These are phyloP conservation scores for Paraphaeosphaeria minitans DNA, from an alignment of 2,329 filamentous ascomycete species.

Conservation along the genomic window DNA sequence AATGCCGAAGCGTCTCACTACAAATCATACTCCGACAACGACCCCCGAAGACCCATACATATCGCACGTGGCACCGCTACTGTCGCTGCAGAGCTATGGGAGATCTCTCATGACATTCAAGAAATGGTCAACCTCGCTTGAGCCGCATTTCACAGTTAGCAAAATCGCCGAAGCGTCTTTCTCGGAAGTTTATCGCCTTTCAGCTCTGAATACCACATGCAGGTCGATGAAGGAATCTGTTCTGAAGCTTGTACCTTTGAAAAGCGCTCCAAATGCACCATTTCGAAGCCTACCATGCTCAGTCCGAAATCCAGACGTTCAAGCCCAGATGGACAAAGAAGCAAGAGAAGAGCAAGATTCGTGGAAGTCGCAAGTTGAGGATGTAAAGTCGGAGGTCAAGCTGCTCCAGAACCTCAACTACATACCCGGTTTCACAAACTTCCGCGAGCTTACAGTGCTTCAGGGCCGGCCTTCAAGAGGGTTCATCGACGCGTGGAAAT, in stretches of 20 bases:
- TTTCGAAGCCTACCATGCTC: slow-evolving; percentile 34
- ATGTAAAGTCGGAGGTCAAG: slow-evolving; percentile 54
- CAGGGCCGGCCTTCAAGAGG: slow-evolving; percentile 59
- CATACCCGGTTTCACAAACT: slow-evolving; percentile 67
- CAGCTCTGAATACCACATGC: slow-evolving; percentile 34
- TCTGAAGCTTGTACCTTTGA: slow-evolving; percentile 51
- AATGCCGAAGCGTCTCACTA: slow-evolving; percentile 16
- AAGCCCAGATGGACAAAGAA: slow-evolving; percentile 28
- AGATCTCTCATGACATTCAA: slow-evolving; percentile 41
- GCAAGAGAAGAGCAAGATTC: slow-evolving; percentile 45
- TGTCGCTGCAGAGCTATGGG: slow-evolving; percentile 35
- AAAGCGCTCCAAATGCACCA: slow-evolving; percentile 41
- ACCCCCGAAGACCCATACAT: slow-evolving; percentile 33
- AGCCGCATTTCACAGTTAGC: slow-evolving; percentile 54
- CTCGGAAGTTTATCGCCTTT: slow-evolving; percentile 67
- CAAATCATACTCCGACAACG: slow-evolving; percentile 18
- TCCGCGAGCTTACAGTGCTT: slow-evolving; percentile 63
- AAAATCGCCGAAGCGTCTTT: slow-evolving; percentile 72
- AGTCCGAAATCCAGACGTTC: slow-evolving; percentile 56
- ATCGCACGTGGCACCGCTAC: slow-evolving; percentile 31
- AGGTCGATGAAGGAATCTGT: slow-evolving; percentile 51
- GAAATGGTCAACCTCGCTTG: slow-evolving; percentile 50
- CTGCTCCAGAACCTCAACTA: slow-evolving; percentile 63
- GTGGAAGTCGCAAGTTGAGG: slow-evolving; percentile 51
- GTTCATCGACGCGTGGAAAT: slow-evolving; percentile 55